Conservation (phyloP, 139 green algal genomes). For the Penium margaritaceum region DNA sequence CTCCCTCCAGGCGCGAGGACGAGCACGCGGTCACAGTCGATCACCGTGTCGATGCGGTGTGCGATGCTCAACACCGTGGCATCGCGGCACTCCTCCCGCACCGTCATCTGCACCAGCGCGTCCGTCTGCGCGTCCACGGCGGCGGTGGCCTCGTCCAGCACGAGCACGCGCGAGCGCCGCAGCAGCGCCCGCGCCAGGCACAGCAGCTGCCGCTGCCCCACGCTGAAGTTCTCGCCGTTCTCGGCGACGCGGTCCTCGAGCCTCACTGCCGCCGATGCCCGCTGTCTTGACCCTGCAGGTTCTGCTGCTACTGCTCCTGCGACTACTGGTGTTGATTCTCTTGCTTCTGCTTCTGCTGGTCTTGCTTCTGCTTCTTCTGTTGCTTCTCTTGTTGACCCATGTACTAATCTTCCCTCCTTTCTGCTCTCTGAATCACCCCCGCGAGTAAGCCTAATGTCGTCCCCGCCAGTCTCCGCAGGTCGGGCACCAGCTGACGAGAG, state of each 20-base stretch:
- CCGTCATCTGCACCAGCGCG: slow-evolving; percentile 65
- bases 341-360: too few species aligned
- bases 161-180: slow-evolving; percentile 53
- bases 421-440: too few species aligned
- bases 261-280: too few species aligned
- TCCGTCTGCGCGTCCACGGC: slow-evolving; percentile 78
- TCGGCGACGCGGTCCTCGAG: slow-evolving; percentile 54
- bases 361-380: too few species aligned
- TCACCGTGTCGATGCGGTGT: slow-evolving; percentile 53
- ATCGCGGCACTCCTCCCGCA: slow-evolving; percentile 57
- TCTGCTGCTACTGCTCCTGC: too few species aligned
- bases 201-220: slow-evolving; percentile 87
- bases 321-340: too few species aligned
- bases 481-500: too few species aligned
- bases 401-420: too few species aligned
- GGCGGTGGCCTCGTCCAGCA: slow-evolving; percentile 86
- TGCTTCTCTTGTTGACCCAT: too few species aligned
- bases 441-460: too few species aligned
- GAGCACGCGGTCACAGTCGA: slow-evolving; percentile 37
- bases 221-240: slow-evolving; percentile 74
- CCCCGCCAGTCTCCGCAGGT: too few species aligned
- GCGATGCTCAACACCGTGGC: slow-evolving; percentile 63
- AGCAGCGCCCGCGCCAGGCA: slow-evolving; percentile 81
- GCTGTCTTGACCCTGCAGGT: too few species aligned
- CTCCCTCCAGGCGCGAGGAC: slow-evolving; percentile 35